phyloP scores from a whole-genome alignment of 202 grass and related monocot species.

The Setaria italica region DNA sequence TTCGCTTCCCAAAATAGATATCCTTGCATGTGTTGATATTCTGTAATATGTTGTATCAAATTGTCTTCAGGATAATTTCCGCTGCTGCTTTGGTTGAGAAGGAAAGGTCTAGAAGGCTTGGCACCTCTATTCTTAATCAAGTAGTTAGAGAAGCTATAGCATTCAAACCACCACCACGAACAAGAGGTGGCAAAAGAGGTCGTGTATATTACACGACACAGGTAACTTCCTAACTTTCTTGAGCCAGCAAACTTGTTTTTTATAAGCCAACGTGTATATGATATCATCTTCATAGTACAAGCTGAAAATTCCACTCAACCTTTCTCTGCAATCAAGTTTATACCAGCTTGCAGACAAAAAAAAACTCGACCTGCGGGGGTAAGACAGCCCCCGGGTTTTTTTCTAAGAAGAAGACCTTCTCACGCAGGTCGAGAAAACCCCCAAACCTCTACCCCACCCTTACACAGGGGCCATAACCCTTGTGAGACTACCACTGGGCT shows the following conservation, averaged over 20 bases:
- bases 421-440: no score
- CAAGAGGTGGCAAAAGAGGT: slow-evolving; percentile 90
- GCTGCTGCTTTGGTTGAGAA: slow-evolving; percentile 86
- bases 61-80: slow-evolving; percentile 72
- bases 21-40: neutral
- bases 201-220: slow-evolving; percentile 89
- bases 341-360: neutral
- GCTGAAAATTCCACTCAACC: neutral
- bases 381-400: no score
- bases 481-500: no score
- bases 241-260: neutral
- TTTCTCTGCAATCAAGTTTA: neutral
- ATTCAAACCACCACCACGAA: slow-evolving; percentile 90
- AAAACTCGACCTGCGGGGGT: neutral
- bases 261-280: neutral
- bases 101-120: slow-evolving; percentile 92
- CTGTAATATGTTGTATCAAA: slow-evolving; percentile 8
- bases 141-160: slow-evolving; percentile 89
- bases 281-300: slow-evolving; percentile 17
- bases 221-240: slow-evolving; percentile 51
- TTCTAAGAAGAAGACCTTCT: no score
- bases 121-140: slow-evolving; percentile 96
- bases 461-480: no score
- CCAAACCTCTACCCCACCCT: no score
- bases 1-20: slow-evolving; percentile 4